phyloP scores from a whole-genome alignment of 192 early-diverging fungal genomes.

The Funneliformis mosseae region DNA sequence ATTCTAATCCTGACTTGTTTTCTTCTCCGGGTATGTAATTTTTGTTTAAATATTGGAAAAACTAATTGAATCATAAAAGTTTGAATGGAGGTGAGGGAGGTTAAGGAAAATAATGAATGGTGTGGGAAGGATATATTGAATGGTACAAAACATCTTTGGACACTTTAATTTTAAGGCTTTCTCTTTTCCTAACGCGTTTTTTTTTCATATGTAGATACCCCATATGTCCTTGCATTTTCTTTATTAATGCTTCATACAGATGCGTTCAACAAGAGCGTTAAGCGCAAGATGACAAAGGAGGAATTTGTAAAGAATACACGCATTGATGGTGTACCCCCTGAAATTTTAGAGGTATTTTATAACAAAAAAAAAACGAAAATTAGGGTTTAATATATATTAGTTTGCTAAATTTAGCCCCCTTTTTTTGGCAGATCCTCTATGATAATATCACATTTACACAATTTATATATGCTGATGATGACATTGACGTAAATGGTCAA shows the following conservation, averaged over 20 bases:
- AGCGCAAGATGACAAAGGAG: slow-evolving; percentile 80
- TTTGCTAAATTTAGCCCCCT: background rate
- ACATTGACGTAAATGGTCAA: slow-evolving; percentile 49
- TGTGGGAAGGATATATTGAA: too few relatives aligned
- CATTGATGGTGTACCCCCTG: slow-evolving; percentile 69
- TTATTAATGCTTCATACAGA: slow-evolving; percentile 85
- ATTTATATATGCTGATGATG: slow-evolving; percentile 58
- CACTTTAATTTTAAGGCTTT: too few relatives aligned
- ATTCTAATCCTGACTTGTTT: slow-evolving; percentile 67
- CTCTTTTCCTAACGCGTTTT: background rate
- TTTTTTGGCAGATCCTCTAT: slow-evolving; percentile 50
- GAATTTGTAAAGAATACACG: slow-evolving; percentile 74
- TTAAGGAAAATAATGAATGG: too few relatives aligned
- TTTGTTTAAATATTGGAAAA: background rate
- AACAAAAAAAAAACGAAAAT: background rate
- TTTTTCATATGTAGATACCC: slow-evolving; percentile 52
- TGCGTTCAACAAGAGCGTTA: slow-evolving; percentile 80
- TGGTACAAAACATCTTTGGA: too few relatives aligned
- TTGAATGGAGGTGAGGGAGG: too few relatives aligned
- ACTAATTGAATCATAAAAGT: background rate
- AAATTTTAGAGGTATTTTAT: slow-evolving; percentile 66
- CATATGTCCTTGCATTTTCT: slow-evolving; percentile 79
- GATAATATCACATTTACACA: slow-evolving; percentile 60
- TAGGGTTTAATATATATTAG: background rate
- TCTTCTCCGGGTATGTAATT: slow-evolving; percentile 45